A percentile compares a stretch with the other conserved stretches of the same genome.
Evolutionary conservation across 2,329 filamentous ascomycete species (phyloP).

Genomic region (Aspergillus sp.): DNA sequence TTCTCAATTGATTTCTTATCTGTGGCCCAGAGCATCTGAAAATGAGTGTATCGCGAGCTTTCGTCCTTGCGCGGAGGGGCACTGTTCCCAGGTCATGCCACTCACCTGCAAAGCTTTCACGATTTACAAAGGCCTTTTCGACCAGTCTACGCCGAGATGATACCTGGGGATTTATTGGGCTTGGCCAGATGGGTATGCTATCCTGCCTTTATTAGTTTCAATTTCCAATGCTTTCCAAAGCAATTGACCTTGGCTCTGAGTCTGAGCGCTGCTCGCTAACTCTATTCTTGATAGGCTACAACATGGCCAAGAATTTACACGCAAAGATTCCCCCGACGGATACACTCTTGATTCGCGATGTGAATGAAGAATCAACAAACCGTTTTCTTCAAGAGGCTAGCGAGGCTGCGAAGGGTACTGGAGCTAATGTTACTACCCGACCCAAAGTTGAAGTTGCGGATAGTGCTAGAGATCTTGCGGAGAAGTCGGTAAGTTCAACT

Average conservation of each 20-base stretch:
- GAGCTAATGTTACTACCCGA: conserved; percentile 33
- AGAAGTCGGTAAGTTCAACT: conserved; percentile 60
- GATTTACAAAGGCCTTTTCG: conserved; percentile 44
- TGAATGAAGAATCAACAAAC: conserved; percentile 58
- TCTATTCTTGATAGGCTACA: conserved; percentile 54
- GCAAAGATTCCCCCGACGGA: conserved; percentile 64
- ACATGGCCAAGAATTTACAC: conserved; percentile 71
- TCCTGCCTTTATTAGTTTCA: too few species aligned
- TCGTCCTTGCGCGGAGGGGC: conserved; percentile 15
- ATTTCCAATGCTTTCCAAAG: too few species aligned
- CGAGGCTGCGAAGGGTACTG: conserved; percentile 27
- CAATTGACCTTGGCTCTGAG: too few species aligned
- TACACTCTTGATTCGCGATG: conserved; percentile 64
- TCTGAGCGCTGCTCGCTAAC: conserved; percentile 1
- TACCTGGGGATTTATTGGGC: conserved; percentile 60
- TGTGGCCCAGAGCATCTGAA: background rate
- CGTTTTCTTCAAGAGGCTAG: conserved; percentile 58
- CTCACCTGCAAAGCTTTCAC: background rate
- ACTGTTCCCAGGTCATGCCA: conserved; percentile 7
- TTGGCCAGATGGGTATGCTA: conserved; percentile 60
- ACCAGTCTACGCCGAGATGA: conserved; percentile 45
- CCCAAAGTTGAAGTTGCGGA: conserved; percentile 56
- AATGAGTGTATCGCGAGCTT: conserved; percentile 17
- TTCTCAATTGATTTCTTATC: background rate
- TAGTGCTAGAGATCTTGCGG: conserved; percentile 61